Conservation (phyloP, 192 early-diverging fungal genomes). For the Coemansia sp. region DNA sequence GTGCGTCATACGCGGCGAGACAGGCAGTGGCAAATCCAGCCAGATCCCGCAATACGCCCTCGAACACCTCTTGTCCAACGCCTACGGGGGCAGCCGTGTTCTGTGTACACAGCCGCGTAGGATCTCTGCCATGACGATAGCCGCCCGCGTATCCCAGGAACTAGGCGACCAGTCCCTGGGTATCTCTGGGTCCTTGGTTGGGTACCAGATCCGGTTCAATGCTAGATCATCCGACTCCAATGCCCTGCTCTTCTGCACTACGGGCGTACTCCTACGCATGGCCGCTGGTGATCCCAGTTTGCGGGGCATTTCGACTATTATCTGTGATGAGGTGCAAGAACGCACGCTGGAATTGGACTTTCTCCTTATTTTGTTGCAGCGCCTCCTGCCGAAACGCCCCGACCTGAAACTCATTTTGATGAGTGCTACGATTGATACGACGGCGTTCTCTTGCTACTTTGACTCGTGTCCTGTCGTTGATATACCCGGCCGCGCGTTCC, state of each 20-base stretch:
- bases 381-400: conserved; percentile 56
- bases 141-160: conserved; percentile 61
- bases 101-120: conserved; percentile 88
- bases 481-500: conserved; percentile 70
- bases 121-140: conserved; percentile 66
- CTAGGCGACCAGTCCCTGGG: conserved; percentile 42
- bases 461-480: conserved; percentile 58
- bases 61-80: conserved; percentile 55
- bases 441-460: conserved; percentile 78
- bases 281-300: conserved; percentile 37
- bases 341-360: conserved; percentile 76
- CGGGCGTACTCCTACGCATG: conserved; percentile 60
- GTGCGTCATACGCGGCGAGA: conserved; percentile 39
- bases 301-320: conserved; percentile 41
- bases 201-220: conserved; percentile 61
- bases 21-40: conserved; percentile 58
- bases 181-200: conserved; percentile 30
- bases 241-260: conserved; percentile 62
- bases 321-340: conserved; percentile 90
- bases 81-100: conserved; percentile 52
- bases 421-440: conserved; percentile 86
- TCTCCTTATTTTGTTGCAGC: conserved; percentile 72
- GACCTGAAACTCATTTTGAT: conserved; percentile 76
- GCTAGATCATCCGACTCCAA: conserved; percentile 57
- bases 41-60: conserved; percentile 84